Percentiles rank a stretch among this genome's conserved stretches.
Evolutionary conservation across 108 stramenopile genomes (phyloP).

Genomic region (Cylindrotheca closterium): DNA sequence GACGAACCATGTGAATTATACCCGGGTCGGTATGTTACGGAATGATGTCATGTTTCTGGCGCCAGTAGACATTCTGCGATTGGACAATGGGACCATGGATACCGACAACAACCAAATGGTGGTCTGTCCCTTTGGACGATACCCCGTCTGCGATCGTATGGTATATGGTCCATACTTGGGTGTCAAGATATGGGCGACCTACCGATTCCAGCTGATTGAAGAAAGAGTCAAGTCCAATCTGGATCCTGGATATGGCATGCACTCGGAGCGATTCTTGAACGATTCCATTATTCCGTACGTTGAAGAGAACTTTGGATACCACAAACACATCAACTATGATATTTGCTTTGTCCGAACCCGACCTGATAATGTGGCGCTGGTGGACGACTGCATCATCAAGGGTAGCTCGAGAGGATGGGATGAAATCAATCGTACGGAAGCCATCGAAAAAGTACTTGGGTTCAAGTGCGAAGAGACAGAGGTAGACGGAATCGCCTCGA

Average conservation of each 20-base stretch:
- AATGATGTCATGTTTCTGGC: constrained; percentile 29
- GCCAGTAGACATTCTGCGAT: constrained; percentile 9
- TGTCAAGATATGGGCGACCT: constrained; percentile 48
- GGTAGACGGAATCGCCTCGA: no score
- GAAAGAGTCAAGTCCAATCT: constrained; percentile 13
- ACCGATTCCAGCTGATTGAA: constrained; percentile 39
- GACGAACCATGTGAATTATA: constrained; percentile 21
- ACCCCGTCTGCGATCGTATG: constrained; percentile 48
- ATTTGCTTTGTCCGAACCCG: constrained; percentile 45
- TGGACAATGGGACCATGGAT: constrained; percentile 19
- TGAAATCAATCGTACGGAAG: background rate
- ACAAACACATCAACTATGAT: constrained; percentile 12
- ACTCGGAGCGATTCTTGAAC: constrained; percentile 36
- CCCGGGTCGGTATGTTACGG: constrained; percentile 34
- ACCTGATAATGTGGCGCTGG: constrained; percentile 24
- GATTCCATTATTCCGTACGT: constrained; percentile 22
- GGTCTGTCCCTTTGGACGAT: constrained; percentile 25
- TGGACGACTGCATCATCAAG: constrained; percentile 25
- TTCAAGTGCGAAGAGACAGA: constrained; percentile 11
- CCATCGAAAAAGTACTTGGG: constrained; percentile 13
- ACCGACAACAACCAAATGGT: constrained; percentile 16
- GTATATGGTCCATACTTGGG: constrained; percentile 44
- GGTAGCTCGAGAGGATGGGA: background rate
- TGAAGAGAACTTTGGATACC: constrained; percentile 5
- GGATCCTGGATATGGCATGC: constrained; percentile 25